Conservation (phyloP, 345 rosid genomes). For the Crucihimalaya himalaica region DNA sequence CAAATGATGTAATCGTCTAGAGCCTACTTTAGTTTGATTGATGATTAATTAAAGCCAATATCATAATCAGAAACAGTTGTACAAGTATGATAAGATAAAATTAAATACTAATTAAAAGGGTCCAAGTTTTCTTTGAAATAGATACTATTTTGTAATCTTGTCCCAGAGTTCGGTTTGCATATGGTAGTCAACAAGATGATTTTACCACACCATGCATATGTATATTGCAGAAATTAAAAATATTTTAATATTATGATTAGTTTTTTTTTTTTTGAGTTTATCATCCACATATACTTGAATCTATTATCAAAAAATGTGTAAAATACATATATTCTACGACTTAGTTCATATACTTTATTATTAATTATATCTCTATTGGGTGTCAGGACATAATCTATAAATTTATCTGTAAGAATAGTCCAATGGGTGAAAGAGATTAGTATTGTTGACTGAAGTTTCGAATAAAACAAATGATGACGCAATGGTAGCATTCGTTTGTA, state of each 20-base stretch:
- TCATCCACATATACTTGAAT: not conserved
- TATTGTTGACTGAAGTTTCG: constrained; percentile 25
- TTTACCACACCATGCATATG: not conserved
- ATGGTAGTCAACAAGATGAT: not conserved
- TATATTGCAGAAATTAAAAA: too few relatives aligned
- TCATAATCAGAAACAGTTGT: not conserved
- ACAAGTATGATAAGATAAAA: not conserved
- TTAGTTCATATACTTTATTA: not conserved
- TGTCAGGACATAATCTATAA: not conserved
- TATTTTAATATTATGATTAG: too few relatives aligned
- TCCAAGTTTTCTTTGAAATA: not conserved
- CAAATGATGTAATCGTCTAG: constrained; percentile 14
- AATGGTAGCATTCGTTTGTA: constrained; percentile 23
- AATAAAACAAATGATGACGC: constrained; percentile 28
- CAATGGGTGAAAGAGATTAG: constrained; percentile 27
- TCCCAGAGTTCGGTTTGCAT: not conserved
- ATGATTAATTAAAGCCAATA: not conserved
- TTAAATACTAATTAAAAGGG: not conserved
- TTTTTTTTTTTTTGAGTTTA: too few relatives aligned
- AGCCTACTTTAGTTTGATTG: constrained; percentile 11
- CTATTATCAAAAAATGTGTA: too few relatives aligned
- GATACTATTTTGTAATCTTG: not conserved
- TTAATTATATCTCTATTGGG: not conserved
- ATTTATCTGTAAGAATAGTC: constrained; percentile 1
- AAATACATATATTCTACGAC: not conserved